Evolutionary conservation across 129 eudicot species (phyloP), one percentile per base, ranked within the genome.

Genomic region (Lactuca sativa): DNA sequence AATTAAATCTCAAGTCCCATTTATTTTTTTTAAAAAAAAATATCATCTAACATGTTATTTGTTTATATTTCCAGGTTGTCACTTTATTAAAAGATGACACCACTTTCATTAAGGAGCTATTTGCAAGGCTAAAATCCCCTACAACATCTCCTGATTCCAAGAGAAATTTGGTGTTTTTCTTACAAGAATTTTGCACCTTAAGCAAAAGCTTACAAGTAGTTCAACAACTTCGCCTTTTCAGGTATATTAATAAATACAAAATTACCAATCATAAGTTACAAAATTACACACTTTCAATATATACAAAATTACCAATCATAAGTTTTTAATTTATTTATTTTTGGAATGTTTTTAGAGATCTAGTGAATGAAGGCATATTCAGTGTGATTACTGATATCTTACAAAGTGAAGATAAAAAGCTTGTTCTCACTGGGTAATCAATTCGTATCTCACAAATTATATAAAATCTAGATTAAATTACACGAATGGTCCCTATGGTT

Each of bases 181-280:
- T 93, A 90, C 95, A 86, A 25, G 98, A 93, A 77, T 93, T 89
- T 70, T 93, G 96, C 69, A 80, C 74, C 60, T 56, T 89, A 76
- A 85, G 87, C 83, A 93, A 93, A 86, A 93, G 98, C 78, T 78
- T 93, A 81, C 98, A 89, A 67, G 68, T 82, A 85, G 95, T 81
- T 37, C 95, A 93, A 76, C 96, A 93, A 72, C 82, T 76, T 12
- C 95, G 90, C 57, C 78, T 93, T 55, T 75, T 82, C 68, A 85
- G 98, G 98, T 92, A 82, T 25, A 25, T 25, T 25, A 25, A 25
- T 76, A 74, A 34, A 49, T 58, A n/a, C n/a, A n/a, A n/a, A n/a
- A n/a, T n/a, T n/a, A n/a, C n/a, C n/a, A n/a, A n/a, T n/a, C n/a
- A n/a, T n/a, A n/a, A n/a, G n/a, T n/a, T n/a, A n/a, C n/a, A n/a